Evolutionary conservation across 495 filamentous ascomycete genomes (phyloP), one percentile per base, ranked within the genome.

Genomic region (Entonaema liquescens): DNA sequence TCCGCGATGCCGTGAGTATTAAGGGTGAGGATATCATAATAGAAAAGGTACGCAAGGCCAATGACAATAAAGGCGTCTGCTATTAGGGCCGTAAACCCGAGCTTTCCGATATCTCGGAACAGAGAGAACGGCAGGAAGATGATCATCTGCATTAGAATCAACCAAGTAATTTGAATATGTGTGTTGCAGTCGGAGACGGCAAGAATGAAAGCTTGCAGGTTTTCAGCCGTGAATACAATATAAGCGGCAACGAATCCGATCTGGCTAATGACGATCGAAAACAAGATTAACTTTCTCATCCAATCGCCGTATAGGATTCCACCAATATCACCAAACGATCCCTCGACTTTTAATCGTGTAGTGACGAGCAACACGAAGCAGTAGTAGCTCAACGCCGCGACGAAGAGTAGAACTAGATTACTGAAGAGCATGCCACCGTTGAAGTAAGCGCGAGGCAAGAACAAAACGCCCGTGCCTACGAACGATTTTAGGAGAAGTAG

Each of bases 391-490:
- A 99, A 80, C 3, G 87, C 77, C 2, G 95, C 94, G 21, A 98
- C 92, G 62, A 85, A 87, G 17, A 99, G 82, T 13, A 99, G 85
- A 33, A 98, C 93, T 59, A 97, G 63, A 77, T 93, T 96, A 76
- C 93, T 97, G 80, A 99, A 99, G 42, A 98, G 81, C 93, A 99
- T 97, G 60, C 95, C 95, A 53, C 95, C 95, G 72, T 98, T 99
- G 50, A 97, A 85, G 79, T 94, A 89, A 13, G 95, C 95, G 67
- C 93, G 89, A 0, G 95, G 95, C 3, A 99, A 83, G 83, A 99
- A 99, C 31, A 99, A 82, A n/a, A 99, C 95, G 33, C 95, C 95
- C 1, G 95, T 99, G 12, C 95, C 95, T 40, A 99, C 95, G 72
- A 99, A 99, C 11, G 94, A 97, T 80, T 99, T 99, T 55, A 99